Base-by-base conservation (phyloP, 1,284 basidiomycete genomes). In the Ustilago sp. region DNA sequence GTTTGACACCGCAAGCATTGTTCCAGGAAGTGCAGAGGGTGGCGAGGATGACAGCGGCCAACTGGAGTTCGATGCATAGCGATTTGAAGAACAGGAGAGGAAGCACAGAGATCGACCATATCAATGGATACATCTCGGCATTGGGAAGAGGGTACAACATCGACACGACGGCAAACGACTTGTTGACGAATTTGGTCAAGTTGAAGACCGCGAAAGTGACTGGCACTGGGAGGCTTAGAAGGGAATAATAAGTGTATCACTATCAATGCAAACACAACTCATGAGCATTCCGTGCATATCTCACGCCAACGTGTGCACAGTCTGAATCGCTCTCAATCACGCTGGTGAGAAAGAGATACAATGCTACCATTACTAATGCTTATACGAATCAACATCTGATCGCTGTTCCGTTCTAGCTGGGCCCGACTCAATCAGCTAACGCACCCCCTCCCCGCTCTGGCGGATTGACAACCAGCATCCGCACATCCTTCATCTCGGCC, bases 91-190 rank as follows among this genome's bases (percentile, higher is more conserved):
- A n/a, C 19, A 52, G 68, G 32, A 68, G 81, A 28, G 77, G 74
- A 11, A 56, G 61, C 17, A 82, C 77, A 3, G 83, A 85, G 61
- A 85, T 86, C 59, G 90, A 93, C 31, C 94, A 89, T 81, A 89
- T 98, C 84, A 96, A 94, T 79, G 95, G 96, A 8, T 94, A 95
- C 85, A 86, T 99, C 54, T 83, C 91, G 31, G 87, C 88, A 11
- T 87, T 95, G 7, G 95, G 93, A 8, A 80, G 87, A 53, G 87
- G 88, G 48, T 90, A 92, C 78, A 87, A 88, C 4, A 88, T 95
- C 39, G 86, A 87, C 9, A 92, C 91, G 79, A 91, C 91, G 0
- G 87, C 89, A 13, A 93, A 91, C 76, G 87, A 89, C 23, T 88
- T 89, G 53, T 86, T 97, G 53, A 85, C 89, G 23, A 88, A 91